Conservation (phyloP, 2,329 filamentous ascomycete species). For the Aspergillus fumigatus region DNA sequence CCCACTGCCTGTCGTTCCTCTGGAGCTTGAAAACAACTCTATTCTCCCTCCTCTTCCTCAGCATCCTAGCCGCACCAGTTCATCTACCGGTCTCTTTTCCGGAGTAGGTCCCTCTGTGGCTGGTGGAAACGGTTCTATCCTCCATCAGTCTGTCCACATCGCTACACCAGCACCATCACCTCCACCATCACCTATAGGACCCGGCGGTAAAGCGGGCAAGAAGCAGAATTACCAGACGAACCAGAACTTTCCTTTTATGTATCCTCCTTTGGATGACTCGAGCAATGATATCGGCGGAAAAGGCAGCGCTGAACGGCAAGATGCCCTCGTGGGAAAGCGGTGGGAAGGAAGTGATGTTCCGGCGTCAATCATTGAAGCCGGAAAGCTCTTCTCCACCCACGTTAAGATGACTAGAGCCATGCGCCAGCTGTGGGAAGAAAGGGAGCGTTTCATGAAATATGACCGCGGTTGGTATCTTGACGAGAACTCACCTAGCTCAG, state of each 20-base stretch:
- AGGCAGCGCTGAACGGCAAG: slow-evolving; percentile 74
- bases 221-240: slow-evolving; percentile 99
- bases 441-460: slow-evolving; percentile 85
- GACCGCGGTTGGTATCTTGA: slow-evolving; percentile 79
- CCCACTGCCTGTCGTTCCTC: slow-evolving; percentile 72
- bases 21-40: slow-evolving; percentile 87
- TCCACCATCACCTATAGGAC: slow-evolving; percentile 80
- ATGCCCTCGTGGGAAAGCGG: slow-evolving; percentile 71
- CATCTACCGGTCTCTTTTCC: slow-evolving; percentile 59
- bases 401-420: slow-evolving; percentile 90
- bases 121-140: slow-evolving; percentile 61
- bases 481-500: slow-evolving; percentile 30
- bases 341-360: slow-evolving; percentile 94
- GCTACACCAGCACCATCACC: slow-evolving; percentile 96
- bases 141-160: slow-evolving; percentile 95
- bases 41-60: slow-evolving; percentile 81
- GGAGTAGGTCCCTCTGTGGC: slow-evolving; percentile 46
- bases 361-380: slow-evolving; percentile 89
- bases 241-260: slow-evolving; percentile 97
- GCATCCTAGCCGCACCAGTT: slow-evolving; percentile 60
- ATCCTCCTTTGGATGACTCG: slow-evolving; percentile 81
- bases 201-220: slow-evolving; percentile 85
- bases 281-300: slow-evolving; percentile 91
- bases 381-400: slow-evolving; percentile 81
- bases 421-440: slow-evolving; percentile 89